Conservation (phyloP, 345 rosid species). For the Eutrema yunnanense region DNA sequence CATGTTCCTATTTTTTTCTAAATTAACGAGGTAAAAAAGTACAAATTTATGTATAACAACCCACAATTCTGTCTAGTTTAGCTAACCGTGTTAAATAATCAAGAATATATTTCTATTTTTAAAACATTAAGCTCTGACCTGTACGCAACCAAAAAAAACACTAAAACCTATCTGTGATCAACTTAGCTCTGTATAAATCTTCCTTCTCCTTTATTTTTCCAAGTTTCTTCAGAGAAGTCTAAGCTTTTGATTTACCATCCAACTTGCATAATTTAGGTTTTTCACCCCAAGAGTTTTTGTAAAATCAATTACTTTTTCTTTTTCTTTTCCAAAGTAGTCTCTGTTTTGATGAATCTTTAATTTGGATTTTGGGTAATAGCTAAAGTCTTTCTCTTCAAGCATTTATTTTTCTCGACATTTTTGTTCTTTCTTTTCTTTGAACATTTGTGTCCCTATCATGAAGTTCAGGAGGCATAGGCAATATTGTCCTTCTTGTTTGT, state of each 20-base stretch:
- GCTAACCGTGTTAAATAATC: constrained; percentile 5
- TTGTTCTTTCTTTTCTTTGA: neutral
- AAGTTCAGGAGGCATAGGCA: constrained; percentile 16
- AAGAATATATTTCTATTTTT: neutral
- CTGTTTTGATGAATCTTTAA: neutral
- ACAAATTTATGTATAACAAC: neutral
- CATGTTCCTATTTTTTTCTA: neutral
- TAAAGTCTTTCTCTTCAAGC: neutral
- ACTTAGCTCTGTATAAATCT: constrained; percentile 18
- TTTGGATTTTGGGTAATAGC: constrained; percentile 2
- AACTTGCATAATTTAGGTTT: neutral
- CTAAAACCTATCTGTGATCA: constrained; percentile 20
- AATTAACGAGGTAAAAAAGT: neutral
- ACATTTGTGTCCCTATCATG: constrained; percentile 14
- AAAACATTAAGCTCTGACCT: constrained; percentile 18
- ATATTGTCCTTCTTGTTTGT: constrained; percentile 5
- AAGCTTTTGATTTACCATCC: neutral
- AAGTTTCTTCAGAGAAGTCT: neutral
- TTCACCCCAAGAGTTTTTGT: neutral
- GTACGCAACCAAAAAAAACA: constrained; percentile 19
- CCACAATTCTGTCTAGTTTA: neutral
- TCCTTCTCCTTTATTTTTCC: neutral
- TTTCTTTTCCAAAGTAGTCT: neutral
- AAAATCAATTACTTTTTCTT: neutral
- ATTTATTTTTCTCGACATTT: neutral